These are phyloP conservation scores for Dendrostoma leiphaemia DNA, from an alignment of 2,329 filamentous ascomycete genomes.

Conservation along the genomic window DNA sequence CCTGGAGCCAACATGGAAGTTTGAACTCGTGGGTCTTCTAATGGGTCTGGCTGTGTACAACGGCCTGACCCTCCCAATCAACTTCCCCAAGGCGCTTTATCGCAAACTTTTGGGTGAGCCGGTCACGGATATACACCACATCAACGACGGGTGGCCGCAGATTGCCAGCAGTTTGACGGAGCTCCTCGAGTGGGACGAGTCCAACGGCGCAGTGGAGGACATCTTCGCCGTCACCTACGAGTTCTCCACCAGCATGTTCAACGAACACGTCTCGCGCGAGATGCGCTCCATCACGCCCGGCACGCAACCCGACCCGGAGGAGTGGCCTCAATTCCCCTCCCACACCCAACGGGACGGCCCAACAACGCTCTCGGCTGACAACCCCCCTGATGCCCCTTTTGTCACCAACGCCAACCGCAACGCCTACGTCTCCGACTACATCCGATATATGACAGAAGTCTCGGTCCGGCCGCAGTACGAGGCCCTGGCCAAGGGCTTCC, in stretches of 20 bases:
- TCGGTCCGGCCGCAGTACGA: conserved; percentile 75
- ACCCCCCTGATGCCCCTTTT: conserved; percentile 59
- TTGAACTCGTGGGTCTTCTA: conserved; percentile 83
- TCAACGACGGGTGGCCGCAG: conserved; percentile 84
- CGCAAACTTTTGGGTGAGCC: conserved; percentile 70
- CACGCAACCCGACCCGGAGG: conserved; percentile 4
- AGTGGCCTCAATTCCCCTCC: conserved; percentile 54
- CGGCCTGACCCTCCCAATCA: conserved; percentile 84
- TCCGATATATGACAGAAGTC: conserved; percentile 75
- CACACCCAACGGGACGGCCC: neutral
- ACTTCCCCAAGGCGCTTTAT: conserved; percentile 84
- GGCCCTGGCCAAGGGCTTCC: conserved; percentile 81
- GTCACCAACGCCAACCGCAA: conserved; percentile 80
- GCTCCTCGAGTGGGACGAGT: conserved; percentile 73
- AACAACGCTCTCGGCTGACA: conserved; percentile 29
- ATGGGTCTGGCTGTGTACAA: conserved; percentile 91
- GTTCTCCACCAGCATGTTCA: conserved; percentile 67
- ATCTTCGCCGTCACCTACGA: conserved; percentile 83
- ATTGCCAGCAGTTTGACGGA: conserved; percentile 71
- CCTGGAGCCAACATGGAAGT: conserved; percentile 82
- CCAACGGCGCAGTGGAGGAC: conserved; percentile 74
- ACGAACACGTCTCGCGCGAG: conserved; percentile 53
- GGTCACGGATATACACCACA: conserved; percentile 69
- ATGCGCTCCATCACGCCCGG: conserved; percentile 44
- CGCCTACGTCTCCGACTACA: conserved; percentile 80